Conservation (phyloP, 148 eudicot species). For the Amaranthus palmeri region DNA sequence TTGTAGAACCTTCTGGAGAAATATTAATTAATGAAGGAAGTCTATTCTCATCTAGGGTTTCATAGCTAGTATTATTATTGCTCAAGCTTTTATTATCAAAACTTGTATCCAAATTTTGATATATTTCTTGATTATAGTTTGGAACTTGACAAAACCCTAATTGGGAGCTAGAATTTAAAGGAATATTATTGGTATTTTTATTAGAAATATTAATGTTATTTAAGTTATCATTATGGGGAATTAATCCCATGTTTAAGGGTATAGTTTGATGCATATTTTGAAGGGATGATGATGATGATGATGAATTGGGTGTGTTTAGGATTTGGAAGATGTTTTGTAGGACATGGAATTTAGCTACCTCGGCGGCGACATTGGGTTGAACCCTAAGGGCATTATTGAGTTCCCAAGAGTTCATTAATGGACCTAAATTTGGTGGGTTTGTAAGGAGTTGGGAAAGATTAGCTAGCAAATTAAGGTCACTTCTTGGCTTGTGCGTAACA, state of each 20-base stretch:
- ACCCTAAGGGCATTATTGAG: slow-evolving; percentile 33
- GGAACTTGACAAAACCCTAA: slow-evolving; percentile 13
- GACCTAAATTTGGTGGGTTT: slow-evolving; percentile 27
- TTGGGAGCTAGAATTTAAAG: slow-evolving; percentile 8
- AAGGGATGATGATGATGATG: background rate
- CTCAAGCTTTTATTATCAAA: slow-evolving; percentile 5
- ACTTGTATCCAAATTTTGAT: slow-evolving; percentile 11
- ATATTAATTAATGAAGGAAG: slow-evolving; percentile 42
- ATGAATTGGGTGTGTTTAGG: slow-evolving; percentile 25
- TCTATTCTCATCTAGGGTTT: slow-evolving; percentile 20
- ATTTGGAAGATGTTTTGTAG: slow-evolving; percentile 49
- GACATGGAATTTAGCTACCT: slow-evolving; percentile 53
- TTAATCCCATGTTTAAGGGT: slow-evolving; percentile 16
- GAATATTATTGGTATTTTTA: background rate
- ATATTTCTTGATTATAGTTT: slow-evolving; percentile 8
- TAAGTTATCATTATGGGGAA: slow-evolving; percentile 13
- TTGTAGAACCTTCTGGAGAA: slow-evolving; percentile 23
- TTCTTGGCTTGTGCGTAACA: slow-evolving; percentile 45
- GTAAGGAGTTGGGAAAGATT: slow-evolving; percentile 45
- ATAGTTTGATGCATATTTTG: background rate
- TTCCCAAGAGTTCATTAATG: slow-evolving; percentile 32
- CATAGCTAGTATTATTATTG: slow-evolving; percentile 9
- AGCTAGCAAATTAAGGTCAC: slow-evolving; percentile 36
- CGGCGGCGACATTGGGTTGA: slow-evolving; percentile 30
- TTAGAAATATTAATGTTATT: background rate